A percentile compares a stretch with the other conserved stretches of the same genome.
Evolutionary conservation across 352 stramenopile species (phyloP).

Genomic region (Pythium brassicae): DNA sequence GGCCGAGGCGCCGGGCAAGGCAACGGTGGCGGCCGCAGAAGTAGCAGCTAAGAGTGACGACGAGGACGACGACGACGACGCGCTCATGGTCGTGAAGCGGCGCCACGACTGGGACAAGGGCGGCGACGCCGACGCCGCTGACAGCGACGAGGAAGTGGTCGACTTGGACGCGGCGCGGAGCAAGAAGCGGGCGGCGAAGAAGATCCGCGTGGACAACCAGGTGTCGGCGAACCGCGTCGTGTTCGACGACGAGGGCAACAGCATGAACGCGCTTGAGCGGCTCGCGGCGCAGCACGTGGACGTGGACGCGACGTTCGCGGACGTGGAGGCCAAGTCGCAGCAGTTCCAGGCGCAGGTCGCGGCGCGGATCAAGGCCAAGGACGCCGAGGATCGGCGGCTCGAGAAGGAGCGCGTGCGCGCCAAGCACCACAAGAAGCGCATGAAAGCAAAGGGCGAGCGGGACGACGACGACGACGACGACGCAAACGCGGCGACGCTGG

Average conservation of each 20-base stretch:
- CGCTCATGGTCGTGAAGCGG: slow-evolving; percentile 92
- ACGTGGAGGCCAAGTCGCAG: slow-evolving; percentile 65
- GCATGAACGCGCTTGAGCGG: slow-evolving; percentile 52
- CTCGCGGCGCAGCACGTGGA: slow-evolving; percentile 41
- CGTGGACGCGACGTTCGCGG: slow-evolving; percentile 37
- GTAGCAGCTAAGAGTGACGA: slow-evolving; percentile 12
- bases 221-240: slow-evolving; percentile 78
- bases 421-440: slow-evolving; percentile 88
- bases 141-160: slow-evolving; percentile 39
- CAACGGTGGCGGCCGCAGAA: slow-evolving; percentile 37
- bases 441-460: slow-evolving; percentile 78
- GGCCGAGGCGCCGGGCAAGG: slow-evolving; percentile 24
- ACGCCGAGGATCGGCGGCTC: slow-evolving; percentile 67
- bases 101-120: slow-evolving; percentile 78
- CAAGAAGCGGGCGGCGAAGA: slow-evolving; percentile 52
- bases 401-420: slow-evolving; percentile 86
- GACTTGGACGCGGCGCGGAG: slow-evolving; percentile 64
- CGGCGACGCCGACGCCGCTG: slow-evolving; percentile 16
- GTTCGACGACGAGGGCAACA: slow-evolving; percentile 94
- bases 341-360: slow-evolving; percentile 62
- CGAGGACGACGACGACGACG: slow-evolving; percentile 71
- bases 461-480: slow-evolving; percentile 41
- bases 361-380: slow-evolving; percentile 68
- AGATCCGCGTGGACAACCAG: slow-evolving; percentile 76
- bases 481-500: slow-evolving; percentile 8